These are phyloP conservation scores for Myxozyma neglecta DNA, from an alignment of 805 yeast species.

Conservation along the genomic window DNA sequence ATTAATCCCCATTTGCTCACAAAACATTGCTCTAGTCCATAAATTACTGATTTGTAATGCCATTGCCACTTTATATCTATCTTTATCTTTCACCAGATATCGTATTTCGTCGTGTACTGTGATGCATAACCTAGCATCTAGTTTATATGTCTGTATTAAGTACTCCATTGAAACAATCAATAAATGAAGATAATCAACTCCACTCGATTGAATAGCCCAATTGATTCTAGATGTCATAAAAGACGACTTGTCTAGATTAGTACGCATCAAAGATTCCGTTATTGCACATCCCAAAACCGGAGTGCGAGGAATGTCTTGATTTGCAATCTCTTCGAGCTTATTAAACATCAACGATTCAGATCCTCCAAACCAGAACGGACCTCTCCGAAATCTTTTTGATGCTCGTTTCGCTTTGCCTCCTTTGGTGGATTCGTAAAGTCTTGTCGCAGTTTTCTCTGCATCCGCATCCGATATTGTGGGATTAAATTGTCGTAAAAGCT, in stretches of 20 bases:
- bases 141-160: constrained; percentile 57
- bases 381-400: constrained; percentile 38
- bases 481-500: constrained; percentile 80
- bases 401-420: constrained; percentile 52
- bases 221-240: constrained; percentile 89
- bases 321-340: constrained; percentile 81
- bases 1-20: constrained; percentile 84
- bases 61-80: constrained; percentile 73
- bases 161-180: constrained; percentile 86
- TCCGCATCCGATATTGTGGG: constrained; percentile 64
- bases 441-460: constrained; percentile 63
- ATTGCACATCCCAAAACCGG: constrained; percentile 94
- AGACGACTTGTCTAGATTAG: constrained; percentile 61
- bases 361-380: constrained; percentile 64
- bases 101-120: constrained; percentile 96
- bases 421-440: constrained; percentile 77
- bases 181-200: constrained; percentile 92
- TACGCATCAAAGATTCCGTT: constrained; percentile 72
- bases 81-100: constrained; percentile 70
- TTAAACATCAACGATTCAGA: constrained; percentile 92
- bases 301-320: constrained; percentile 74
- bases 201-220: constrained; percentile 98
- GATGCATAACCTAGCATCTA: constrained; percentile 75
- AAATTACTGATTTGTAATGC: constrained; percentile 84
- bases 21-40: constrained; percentile 96